Conservation (phyloP, 805 yeast species). For the Saturnispora silvae region DNA sequence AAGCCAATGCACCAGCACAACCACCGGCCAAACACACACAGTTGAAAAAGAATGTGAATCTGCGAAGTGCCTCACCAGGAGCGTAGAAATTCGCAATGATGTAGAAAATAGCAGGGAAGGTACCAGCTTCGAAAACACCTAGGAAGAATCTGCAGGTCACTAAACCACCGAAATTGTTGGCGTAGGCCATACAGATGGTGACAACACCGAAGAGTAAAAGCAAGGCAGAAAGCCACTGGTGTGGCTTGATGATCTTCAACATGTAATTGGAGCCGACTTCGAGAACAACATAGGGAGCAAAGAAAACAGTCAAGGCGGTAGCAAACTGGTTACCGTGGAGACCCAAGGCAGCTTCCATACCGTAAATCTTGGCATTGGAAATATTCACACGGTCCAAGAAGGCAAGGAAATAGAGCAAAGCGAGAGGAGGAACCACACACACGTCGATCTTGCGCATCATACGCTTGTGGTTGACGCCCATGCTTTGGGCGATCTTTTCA, state of each 20-base stretch:
- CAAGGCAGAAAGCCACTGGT: slow-evolving; percentile 49
- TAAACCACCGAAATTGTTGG: slow-evolving; percentile 44
- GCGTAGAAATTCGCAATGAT: slow-evolving; percentile 56
- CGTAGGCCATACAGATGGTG: slow-evolving; percentile 57
- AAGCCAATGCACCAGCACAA: slow-evolving; percentile 66
- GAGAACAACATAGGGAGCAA: slow-evolving; percentile 56
- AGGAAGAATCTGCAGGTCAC: slow-evolving; percentile 53
- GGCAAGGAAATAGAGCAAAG: slow-evolving; percentile 62
- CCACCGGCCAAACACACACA: slow-evolving; percentile 72
- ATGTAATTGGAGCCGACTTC: slow-evolving; percentile 57
- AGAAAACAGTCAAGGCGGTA: slow-evolving; percentile 56
- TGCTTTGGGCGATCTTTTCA: slow-evolving; percentile 29
- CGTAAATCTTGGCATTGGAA: slow-evolving; percentile 69
- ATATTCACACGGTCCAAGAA: slow-evolving; percentile 77
- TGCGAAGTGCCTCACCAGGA: slow-evolving; percentile 53
- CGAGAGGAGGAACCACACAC: slow-evolving; percentile 67
- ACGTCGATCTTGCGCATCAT: slow-evolving; percentile 58
- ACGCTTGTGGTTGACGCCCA: slow-evolving; percentile 42
- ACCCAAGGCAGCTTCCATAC: slow-evolving; percentile 44
- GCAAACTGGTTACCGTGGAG: slow-evolving; percentile 52
- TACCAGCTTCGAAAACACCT: slow-evolving; percentile 60
- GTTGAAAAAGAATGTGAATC: slow-evolving; percentile 59
- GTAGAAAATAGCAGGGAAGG: slow-evolving; percentile 70
- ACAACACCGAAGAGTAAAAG: slow-evolving; percentile 52
- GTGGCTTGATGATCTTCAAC: slow-evolving; percentile 51